Evolutionary conservation across 345 rosid genomes (phyloP), one percentile per base, ranked within the genome.

Genomic region (Angophora floribunda): DNA sequence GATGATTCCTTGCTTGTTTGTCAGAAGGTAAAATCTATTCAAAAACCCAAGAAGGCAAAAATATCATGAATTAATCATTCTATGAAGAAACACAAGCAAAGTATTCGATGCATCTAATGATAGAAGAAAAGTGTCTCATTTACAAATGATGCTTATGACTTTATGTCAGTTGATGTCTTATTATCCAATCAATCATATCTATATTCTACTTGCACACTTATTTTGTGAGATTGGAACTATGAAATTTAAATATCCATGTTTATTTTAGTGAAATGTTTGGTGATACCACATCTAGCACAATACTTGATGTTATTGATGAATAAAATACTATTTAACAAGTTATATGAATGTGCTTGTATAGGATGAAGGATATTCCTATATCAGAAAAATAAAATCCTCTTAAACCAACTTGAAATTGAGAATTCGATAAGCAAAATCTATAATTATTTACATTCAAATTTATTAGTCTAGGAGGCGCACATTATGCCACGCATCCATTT

Each of bases 71-170:
- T 61, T 7, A 26, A 10, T 13, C 30, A 26, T 63, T 63, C 5
- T 2, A 0, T n/a, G 15, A 3, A n/a, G n/a, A 17, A 3, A 0
- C 7, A 13, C 36, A 63, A 63, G 0, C 0, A 63, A 63, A n/a
- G 19, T 28, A 63, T 63, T 1, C 6, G 17, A 6, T 28, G 75
- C 17, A 63, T 1, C 13, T 7, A 13, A 3, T 28, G 17, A 6
- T 3, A n/a, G 75, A 63, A 63, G 36, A 13, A 28, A 63, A 63
- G 75, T 63, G 13, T 63, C 0, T 3, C 1, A 63, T 63, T 7
- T 16, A n/a, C 6, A 16, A 36, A 63, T 63, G 75, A 63, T 63
- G 30, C 75, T 0, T 63, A 28, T n/a, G 13, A 17, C 75, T 28
- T 63, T 1, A 6, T 0, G 0, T n/a, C 7, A 6, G 70, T 63